Base-by-base conservation (phyloP, 108 stramenopile genomes). In the Skeletonema potamos region DNA sequence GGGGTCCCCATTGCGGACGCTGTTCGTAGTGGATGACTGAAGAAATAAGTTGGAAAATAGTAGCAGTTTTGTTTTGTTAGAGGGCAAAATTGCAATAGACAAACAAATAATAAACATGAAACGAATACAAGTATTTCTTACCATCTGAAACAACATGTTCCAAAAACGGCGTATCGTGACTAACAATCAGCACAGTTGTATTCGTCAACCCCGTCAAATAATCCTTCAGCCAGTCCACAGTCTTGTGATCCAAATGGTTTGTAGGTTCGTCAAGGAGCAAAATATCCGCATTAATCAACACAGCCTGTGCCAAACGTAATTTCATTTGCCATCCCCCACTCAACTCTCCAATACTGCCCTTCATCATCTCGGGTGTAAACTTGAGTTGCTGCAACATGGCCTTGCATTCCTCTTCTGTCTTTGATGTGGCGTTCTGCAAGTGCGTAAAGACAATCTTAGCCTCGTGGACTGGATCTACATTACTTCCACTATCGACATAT, bases 321-420 rank as follows among this genome's bases (percentile, higher is more conserved):
- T 98, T 98, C 98, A 99, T 98, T 76, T 97, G 96, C 98, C 98
- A 99, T 22, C 99, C 98, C 11, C 99, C 99, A 8, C 91, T 93
- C 64, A 99, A 78, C 32, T 88, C 89, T 13, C 96, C 97, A 56
- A 99, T 96, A 10, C 91, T 91, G 24, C 95, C 92, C 6, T 81
- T 46, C 62, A 96, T 91, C 85, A 96, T 93, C 54, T 75, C 82
- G 28, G 95, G 85, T 6, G 95, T 92, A 63, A 97, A 96, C 43
- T 93, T 94, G 27, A 96, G 73, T 64, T 89, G 74, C 34, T 86
- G 84, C 65, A 96, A 60, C 64, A 46, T 58, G 56, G 77, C 89
- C 8, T 80, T 66, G 58, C 96, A 89, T 13, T 89, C 89, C 44
- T 93, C 93, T 66, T 89, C 91, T 18, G 77, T 30, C 27, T 70